Percentiles rank a stretch among this genome's conserved stretches.
Conservation (phyloP, 1,284 basidiomycete species). For the Cutaneotrichosporon arboriforme region DNA sequence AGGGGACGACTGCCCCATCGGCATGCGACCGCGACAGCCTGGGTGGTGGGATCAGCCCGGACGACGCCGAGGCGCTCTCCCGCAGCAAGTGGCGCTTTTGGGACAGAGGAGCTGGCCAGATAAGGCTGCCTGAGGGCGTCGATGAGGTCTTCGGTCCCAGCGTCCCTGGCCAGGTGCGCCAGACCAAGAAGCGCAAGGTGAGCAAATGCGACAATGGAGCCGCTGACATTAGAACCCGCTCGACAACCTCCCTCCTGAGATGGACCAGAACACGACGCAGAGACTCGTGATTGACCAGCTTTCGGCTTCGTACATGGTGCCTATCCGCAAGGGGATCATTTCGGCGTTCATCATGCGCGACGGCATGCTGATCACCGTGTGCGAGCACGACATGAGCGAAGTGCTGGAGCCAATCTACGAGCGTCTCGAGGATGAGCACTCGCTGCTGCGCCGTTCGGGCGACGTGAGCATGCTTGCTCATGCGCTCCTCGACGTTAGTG, state of each 20-base stretch:
- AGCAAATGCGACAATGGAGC: neutral
- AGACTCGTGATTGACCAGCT: slow-evolving; percentile 43
- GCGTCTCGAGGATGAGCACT: slow-evolving; percentile 41
- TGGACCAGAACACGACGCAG: slow-evolving; percentile 32
- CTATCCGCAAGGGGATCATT: slow-evolving; percentile 41
- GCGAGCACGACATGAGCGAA: slow-evolving; percentile 32
- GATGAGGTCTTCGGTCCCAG: slow-evolving; percentile 45
- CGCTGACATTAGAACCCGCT: neutral
- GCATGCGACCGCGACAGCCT: neutral
- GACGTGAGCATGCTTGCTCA: slow-evolving; percentile 48
- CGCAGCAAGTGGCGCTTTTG: slow-evolving; percentile 5
- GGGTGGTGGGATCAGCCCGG: neutral
- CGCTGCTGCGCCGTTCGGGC: slow-evolving; percentile 40
- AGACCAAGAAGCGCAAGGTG: slow-evolving; percentile 2
- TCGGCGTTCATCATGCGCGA: slow-evolving; percentile 46
- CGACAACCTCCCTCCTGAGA: neutral
- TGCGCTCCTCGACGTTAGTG: slow-evolving; percentile 43
- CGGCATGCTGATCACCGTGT: slow-evolving; percentile 44
- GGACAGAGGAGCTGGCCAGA: slow-evolving; percentile 6
- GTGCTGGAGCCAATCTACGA: slow-evolving; percentile 45
- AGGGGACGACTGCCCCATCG: neutral
- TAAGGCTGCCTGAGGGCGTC: slow-evolving; percentile 42
- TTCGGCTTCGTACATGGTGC: slow-evolving; percentile 47
- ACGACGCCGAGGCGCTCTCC: neutral
- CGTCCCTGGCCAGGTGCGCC: slow-evolving; percentile 5